Base-by-base conservation (phyloP, 371 early-diverging fungal species). In the Chytridium lagenaria region DNA sequence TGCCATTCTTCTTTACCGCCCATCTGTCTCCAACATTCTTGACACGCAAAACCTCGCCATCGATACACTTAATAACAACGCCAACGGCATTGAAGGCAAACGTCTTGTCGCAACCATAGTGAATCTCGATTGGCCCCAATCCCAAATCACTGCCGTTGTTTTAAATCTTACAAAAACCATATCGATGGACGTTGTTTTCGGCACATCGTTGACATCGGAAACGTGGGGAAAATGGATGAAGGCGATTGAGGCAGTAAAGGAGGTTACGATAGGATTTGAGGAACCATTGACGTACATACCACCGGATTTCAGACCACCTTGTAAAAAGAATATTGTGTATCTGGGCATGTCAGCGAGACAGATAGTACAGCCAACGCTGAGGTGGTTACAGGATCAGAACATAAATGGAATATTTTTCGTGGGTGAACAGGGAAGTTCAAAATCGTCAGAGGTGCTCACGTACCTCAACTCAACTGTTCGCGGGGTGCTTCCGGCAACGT, bases 91-190 rank as follows among this genome's bases (percentile, higher is more conserved):
- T 12, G 36, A 33, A 33, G 69, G 55, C 30, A 69, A 69, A n/a
- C 23, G 15, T 28, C 12, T 69, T 52, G 69, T 69, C 36, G 36
- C 69, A 28, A 55, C 36, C 33, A 51, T 69, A n/a, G 30, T 69
- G 12, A 69, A 69, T 30, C 31, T 69, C 31, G 40, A 69, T 15
- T 69, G 69, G 69, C 55, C 55, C 7, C 55, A 52, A 52, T 7
- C n/a, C 7, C 5, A 5, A 12, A 26, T 52, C 55, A 52, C 55
- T n/a, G 69, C 51, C 30, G 34, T 16, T 12, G 23, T 59, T 34
- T 55, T 34, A n/a, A 69, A 55, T 30, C 1, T 59, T 0, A 28
- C 51, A 5, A 31, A 33, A 28, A 7, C 44, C 7, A 19, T 28
- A 7, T 16, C 33, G 7, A 40, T 59, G 1, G 34, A 37, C 40